A percentile compares a stretch with the other conserved stretches of the same genome.
These are phyloP conservation scores for Botrytis paeoniae DNA, from an alignment of 2,329 filamentous ascomycete genomes.

Conservation along the genomic window DNA sequence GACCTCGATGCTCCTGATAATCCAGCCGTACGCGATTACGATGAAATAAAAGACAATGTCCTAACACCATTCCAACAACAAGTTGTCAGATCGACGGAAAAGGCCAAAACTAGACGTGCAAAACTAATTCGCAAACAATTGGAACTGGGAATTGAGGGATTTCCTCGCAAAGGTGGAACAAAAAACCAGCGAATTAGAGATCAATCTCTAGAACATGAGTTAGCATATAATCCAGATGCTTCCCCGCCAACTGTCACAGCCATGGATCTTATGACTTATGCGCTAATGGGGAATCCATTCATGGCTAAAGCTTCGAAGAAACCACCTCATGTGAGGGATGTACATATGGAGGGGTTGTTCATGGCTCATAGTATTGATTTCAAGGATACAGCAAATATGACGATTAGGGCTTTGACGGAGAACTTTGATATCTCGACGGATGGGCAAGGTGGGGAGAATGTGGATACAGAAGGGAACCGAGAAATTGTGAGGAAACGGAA, in stretches of 20 bases:
- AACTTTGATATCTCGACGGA: constrained; percentile 10
- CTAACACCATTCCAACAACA: neutral
- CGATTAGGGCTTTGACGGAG: constrained; percentile 1
- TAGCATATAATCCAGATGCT: constrained; percentile 4
- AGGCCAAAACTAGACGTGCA: neutral
- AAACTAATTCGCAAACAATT: neutral
- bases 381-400: constrained; percentile 8
- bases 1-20: constrained; percentile 52
- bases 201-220: constrained; percentile 10
- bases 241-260: neutral
- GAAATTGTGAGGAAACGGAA: neutral
- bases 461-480: neutral
- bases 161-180: neutral
- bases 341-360: constrained; percentile 6
- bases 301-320: neutral
- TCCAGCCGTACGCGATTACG: constrained; percentile 38
- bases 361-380: neutral
- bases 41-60: neutral
- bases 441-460: neutral
- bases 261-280: constrained; percentile 29
- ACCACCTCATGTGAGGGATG: neutral
- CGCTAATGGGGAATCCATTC: constrained; percentile 27
- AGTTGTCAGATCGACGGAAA: neutral
- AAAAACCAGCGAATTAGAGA: constrained; percentile 2
- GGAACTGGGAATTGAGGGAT: neutral